Base-by-base conservation (phyloP, 2,329 filamentous ascomycete genomes). In the Rutstroemia sp. region DNA sequence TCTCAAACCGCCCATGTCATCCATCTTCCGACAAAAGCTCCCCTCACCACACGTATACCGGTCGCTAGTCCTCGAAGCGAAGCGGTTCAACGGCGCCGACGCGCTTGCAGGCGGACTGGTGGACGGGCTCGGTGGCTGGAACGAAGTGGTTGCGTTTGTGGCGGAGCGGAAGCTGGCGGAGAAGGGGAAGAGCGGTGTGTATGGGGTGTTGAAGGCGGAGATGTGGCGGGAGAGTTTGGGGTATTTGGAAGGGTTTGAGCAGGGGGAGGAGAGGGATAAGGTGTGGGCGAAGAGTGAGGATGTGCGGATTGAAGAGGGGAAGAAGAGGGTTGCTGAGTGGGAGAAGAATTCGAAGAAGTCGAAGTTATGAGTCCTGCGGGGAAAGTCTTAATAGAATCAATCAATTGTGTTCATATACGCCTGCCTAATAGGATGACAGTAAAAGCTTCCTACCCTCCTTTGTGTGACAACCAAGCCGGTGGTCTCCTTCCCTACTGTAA, bases 21-120 rank as follows among this genome's bases (percentile, higher is more conserved):
- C 77, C 49, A 81, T 94, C 61, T 92, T 94, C 74, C 78, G 87
- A 14, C 74, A 85, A 63, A 94, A 92, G 72, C 70, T 86, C 3
- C 65, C 77, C 0, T 70, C 77, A 8, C 70, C 77, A 1, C 58
- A 67, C 2, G 76, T 78, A 0, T 87, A 85, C 68, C 78, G 87
- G 38, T 74, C 75, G 44, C 73, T 92, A 61, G 80, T 90, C 6
- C 78, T 94, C n/a, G 89, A 92, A 70, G 88, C 86, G 4, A 79
- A 78, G 62, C 77, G 89, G 53, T 90, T 85, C 67, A 74, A 77
- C 16, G 87, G 80, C 0, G 71, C 75, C 2, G 78, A 86, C 46
- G 86, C 88, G 1, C 71, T 90, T 0, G 77, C 80, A 54, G 78
- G 77, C 1, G 87, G 87, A 0, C 74, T 94, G 19, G 83, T 89